phyloP scores from a whole-genome alignment of 805 yeast genomes.

The Suhomyces canberraensis region DNA sequence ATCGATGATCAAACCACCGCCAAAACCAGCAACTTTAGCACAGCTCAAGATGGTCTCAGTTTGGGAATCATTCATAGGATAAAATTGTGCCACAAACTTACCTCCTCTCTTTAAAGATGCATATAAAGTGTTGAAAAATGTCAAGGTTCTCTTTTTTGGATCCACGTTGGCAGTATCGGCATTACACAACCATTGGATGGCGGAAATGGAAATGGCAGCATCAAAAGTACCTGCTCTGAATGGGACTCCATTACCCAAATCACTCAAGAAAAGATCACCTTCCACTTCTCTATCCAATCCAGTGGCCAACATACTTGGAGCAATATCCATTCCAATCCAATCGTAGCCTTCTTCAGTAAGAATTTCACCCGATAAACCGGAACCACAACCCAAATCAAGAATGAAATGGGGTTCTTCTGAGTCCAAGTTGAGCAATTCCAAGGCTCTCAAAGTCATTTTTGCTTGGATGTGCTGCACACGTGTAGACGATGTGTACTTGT shows the following conservation, averaged over 20 bases:
- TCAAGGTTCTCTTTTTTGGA: conserved; percentile 75
- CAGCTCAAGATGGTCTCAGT: conserved; percentile 72
- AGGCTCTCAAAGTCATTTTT: conserved; percentile 90
- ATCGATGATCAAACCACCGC: conserved; percentile 92
- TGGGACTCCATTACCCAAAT: conserved; percentile 92
- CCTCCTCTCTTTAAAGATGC: conserved; percentile 90
- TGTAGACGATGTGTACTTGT: conserved; percentile 85
- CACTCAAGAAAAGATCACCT: conserved; percentile 88
- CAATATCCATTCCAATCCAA: conserved; percentile 96
- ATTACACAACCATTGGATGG: conserved; percentile 96
- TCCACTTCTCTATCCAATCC: conserved; percentile 90
- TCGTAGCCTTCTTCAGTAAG: conserved; percentile 88
- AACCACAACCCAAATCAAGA: conserved; percentile 95
- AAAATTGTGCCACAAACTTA: conserved; percentile 94
- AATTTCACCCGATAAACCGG: conserved; percentile 93
- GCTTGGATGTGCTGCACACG: conserved; percentile 99
- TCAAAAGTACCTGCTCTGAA: conserved; percentile 96
- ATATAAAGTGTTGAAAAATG: conserved; percentile 85
- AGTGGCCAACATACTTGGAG: conserved; percentile 93
- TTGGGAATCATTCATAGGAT: conserved; percentile 88
- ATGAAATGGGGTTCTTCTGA: conserved; percentile 58
- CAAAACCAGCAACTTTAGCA: conserved; percentile 93
- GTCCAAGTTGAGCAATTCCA: conserved; percentile 79
- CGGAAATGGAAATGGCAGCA: conserved; percentile 92
- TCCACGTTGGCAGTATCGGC: conserved; percentile 83